Evolutionary conservation across 2,329 filamentous ascomycete species (phyloP).

Genomic region (Fusarium avenaceum): DNA sequence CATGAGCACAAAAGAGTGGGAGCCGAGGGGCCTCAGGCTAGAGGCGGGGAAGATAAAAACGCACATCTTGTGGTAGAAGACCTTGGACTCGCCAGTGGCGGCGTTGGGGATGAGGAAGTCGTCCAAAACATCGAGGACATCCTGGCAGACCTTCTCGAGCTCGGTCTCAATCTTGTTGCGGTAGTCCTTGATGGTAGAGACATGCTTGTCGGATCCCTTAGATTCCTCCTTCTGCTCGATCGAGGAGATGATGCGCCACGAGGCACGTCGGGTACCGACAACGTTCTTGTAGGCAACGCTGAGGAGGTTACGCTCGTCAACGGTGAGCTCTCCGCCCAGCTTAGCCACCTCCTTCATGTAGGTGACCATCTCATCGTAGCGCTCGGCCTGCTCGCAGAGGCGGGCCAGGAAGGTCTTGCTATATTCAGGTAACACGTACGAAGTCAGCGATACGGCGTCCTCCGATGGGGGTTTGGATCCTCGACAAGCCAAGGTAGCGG

Average conservation of each 20-base stretch:
- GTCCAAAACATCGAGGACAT: constrained; percentile 95
- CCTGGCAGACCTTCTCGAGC: constrained; percentile 97
- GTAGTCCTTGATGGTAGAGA: constrained; percentile 94
- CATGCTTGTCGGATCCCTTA: constrained; percentile 97
- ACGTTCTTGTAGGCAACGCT: constrained; percentile 99
- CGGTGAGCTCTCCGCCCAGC: constrained; percentile 82
- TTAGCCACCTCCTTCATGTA: constrained; percentile 99
- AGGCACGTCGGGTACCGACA: constrained; percentile 96
- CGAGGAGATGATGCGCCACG: constrained; percentile 99
- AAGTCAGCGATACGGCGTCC: constrained; percentile 48
- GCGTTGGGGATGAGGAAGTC: constrained; percentile 95
- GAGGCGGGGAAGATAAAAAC: constrained; percentile 56
- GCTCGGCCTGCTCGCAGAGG: constrained; percentile 99
- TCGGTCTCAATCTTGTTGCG: constrained; percentile 98
- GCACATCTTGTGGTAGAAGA: constrained; percentile 99
- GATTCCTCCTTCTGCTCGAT: constrained; percentile 99
- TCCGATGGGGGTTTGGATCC: constrained; percentile 39
- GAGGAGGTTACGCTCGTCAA: constrained; percentile 98
- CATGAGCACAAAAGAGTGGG: constrained; percentile 31
- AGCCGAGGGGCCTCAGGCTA: constrained; percentile 39
- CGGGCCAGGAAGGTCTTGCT: constrained; percentile 99
- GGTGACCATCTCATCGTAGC: constrained; percentile 99
- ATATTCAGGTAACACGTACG: constrained; percentile 49
- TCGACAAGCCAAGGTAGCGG: constrained; percentile 36
- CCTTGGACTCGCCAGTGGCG: constrained; percentile 97